These are phyloP conservation scores for Berberis vulgaris DNA, from an alignment of 164 flowering plant genomes.

Conservation along the genomic window DNA sequence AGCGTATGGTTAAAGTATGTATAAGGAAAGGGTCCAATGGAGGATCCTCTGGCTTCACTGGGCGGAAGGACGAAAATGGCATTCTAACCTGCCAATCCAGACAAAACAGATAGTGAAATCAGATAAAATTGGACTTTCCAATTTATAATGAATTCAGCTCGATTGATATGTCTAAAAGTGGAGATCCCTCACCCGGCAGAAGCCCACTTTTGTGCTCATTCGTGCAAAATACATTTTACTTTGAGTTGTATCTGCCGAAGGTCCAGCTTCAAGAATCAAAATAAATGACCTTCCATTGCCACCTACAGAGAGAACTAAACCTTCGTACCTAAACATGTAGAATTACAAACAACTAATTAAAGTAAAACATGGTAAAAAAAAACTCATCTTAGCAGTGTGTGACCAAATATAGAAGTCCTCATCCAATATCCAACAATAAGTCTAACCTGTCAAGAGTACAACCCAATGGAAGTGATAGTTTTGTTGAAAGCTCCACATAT, in stretches of 20 bases:
- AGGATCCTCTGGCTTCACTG: slow-evolving; percentile 93
- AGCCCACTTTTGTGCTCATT: slow-evolving; percentile 86
- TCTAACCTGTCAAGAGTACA: slow-evolving; percentile 79
- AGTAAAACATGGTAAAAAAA: not conserved
- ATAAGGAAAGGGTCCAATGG: slow-evolving; percentile 94
- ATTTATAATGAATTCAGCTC: not conserved
- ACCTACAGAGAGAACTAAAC: slow-evolving; percentile 84
- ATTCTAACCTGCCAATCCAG: slow-evolving; percentile 59
- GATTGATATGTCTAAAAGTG: not conserved
- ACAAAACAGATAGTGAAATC: not conserved
- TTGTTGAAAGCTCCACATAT: slow-evolving; percentile 75
- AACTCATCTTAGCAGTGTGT: no score
- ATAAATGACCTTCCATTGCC: slow-evolving; percentile 93
- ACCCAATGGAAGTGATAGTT: slow-evolving; percentile 80
- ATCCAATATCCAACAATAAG: not conserved
- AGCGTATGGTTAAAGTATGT: slow-evolving; percentile 87
- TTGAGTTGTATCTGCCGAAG: slow-evolving; percentile 70
- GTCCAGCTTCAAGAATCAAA: slow-evolving; percentile 91
- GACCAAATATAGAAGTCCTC: no score
- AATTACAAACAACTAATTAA: not conserved
- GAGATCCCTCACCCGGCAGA: slow-evolving; percentile 66
- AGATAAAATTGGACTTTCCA: not conserved
- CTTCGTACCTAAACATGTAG: slow-evolving; percentile 61
- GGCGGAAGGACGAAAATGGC: slow-evolving; percentile 83
- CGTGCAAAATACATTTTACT: slow-evolving; percentile 88